phyloP scores from a whole-genome alignment of 805 yeast species.

The Yamadazyma phyllophila region DNA sequence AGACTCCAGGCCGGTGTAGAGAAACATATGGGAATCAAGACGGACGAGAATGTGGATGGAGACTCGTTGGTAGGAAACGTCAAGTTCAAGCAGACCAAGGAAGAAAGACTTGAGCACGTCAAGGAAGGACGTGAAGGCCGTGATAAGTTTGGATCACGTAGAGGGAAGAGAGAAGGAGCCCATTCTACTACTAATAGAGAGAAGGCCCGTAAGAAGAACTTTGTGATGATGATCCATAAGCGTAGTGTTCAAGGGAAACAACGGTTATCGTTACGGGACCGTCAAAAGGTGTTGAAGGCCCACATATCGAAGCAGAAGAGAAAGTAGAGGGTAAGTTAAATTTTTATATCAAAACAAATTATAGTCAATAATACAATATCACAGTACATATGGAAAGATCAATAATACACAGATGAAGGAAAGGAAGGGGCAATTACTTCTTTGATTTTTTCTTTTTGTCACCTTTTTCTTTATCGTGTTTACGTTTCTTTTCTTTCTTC shows the following conservation, averaged over 20 bases:
- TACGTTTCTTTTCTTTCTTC: slow-evolving; percentile 44
- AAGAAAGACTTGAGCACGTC: slow-evolving; percentile 84
- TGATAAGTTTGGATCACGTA: slow-evolving; percentile 84
- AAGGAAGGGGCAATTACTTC: slow-evolving; percentile 9
- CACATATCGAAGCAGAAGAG: slow-evolving; percentile 90
- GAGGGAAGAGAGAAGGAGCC: slow-evolving; percentile 69
- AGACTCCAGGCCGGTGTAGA: slow-evolving; percentile 82
- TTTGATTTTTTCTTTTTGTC: slow-evolving; percentile 19
- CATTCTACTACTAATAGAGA: slow-evolving; percentile 95
- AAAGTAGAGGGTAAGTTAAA: slow-evolving; percentile 37
- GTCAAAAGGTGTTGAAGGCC: slow-evolving; percentile 81
- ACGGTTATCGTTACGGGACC: slow-evolving; percentile 83
- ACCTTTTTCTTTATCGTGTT: slow-evolving; percentile 16
- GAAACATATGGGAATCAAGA: slow-evolving; percentile 63
- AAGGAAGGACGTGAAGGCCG: slow-evolving; percentile 92
- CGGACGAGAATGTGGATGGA: slow-evolving; percentile 88
- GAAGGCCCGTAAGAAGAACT: slow-evolving; percentile 97
- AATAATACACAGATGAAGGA: slow-evolving; percentile 7
- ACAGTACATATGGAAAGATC: slow-evolving; percentile 2
- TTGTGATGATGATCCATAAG: slow-evolving; percentile 98
- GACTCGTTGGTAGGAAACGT: slow-evolving; percentile 71
- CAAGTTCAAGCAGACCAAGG: slow-evolving; percentile 81
- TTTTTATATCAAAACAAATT: background rate
- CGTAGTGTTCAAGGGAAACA: slow-evolving; percentile 92
- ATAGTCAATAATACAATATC: slow-evolving; percentile 1